Percentiles rank a stretch among this genome's conserved stretches.
Evolutionary conservation across 2,329 filamentous ascomycete species (phyloP).

Genomic region (Sporothrix dimorphospora): DNA sequence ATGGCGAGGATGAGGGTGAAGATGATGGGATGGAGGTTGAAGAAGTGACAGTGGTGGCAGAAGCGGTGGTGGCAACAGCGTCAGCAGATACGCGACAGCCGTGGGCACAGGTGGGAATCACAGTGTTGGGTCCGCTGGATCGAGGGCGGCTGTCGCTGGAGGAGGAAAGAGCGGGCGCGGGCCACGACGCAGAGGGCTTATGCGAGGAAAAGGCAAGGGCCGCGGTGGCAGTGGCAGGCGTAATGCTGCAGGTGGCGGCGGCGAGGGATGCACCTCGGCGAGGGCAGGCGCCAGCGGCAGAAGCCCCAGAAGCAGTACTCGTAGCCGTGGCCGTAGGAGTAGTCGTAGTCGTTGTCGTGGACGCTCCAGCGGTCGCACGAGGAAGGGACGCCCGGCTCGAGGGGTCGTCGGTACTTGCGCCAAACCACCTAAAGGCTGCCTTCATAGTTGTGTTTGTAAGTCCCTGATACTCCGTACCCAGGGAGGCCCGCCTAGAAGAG

Average conservation of each 20-base stretch:
- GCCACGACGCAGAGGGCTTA: neutral
- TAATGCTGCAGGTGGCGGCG: conserved; percentile 21
- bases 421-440: conserved; percentile 28
- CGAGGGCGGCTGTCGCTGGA: neutral
- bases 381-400: conserved; percentile 24
- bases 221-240: conserved; percentile 21
- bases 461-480: conserved; percentile 16
- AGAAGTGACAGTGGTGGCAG: neutral
- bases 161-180: neutral
- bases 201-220: conserved; percentile 8
- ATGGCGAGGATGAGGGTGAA: conserved; percentile 12
- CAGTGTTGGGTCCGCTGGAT: neutral
- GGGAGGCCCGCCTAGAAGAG: conserved; percentile 3
- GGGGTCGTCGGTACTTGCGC: conserved; percentile 33
- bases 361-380: conserved; percentile 18
- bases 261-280: conserved; percentile 18
- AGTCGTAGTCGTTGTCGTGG: neutral
- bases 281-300: conserved; percentile 2
- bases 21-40: conserved; percentile 6
- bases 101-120: conserved; percentile 13
- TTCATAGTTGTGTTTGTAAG: conserved; percentile 26
- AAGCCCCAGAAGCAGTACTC: conserved; percentile 1
- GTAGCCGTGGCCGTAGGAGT: neutral
- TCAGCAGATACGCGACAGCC: conserved; percentile 18
- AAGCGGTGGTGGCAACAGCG: neutral